These are phyloP conservation scores for Saccharomycopsis javanensis DNA, from an alignment of 805 yeast genomes.

Conservation along the genomic window DNA sequence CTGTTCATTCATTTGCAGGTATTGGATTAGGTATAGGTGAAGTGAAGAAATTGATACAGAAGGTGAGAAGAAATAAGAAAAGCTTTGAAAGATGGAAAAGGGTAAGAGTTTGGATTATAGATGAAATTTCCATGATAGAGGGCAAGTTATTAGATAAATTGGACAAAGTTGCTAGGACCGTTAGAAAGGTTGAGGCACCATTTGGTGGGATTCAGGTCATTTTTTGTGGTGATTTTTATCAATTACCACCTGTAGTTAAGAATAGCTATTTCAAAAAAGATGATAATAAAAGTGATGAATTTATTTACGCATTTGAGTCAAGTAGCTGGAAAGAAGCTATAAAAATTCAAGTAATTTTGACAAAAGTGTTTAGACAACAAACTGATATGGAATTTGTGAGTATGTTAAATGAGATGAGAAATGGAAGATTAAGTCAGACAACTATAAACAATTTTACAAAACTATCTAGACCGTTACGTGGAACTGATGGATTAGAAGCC, in stretches of 20 bases:
- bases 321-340: slow-evolving; percentile 52
- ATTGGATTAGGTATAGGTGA: slow-evolving; percentile 65
- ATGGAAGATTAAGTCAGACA: slow-evolving; percentile 43
- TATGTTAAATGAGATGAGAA: slow-evolving; percentile 68
- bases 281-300: slow-evolving; percentile 26
- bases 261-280: slow-evolving; percentile 4
- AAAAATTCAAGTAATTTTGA: slow-evolving; percentile 45
- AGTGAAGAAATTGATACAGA: slow-evolving; percentile 36
- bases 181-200: slow-evolving; percentile 41
- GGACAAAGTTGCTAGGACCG: slow-evolving; percentile 44
- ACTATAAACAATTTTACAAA: slow-evolving; percentile 41
- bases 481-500: slow-evolving; percentile 55
- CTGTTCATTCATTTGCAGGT: slow-evolving; percentile 69
- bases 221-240: slow-evolving; percentile 78
- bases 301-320: slow-evolving; percentile 56
- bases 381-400: slow-evolving; percentile 60
- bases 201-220: slow-evolving; percentile 81
- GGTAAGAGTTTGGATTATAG: slow-evolving; percentile 54
- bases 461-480: slow-evolving; percentile 40
- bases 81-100: slow-evolving; percentile 45
- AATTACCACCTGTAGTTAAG: slow-evolving; percentile 62
- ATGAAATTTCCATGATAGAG: slow-evolving; percentile 76
- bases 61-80: slow-evolving; percentile 43
- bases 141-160: slow-evolving; percentile 57
- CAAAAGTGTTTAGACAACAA: slow-evolving; percentile 66